A percentile compares a stretch with the other conserved stretches of the same genome.
phyloP scores from a whole-genome alignment of 192 early-diverging fungal genomes.

The Gorgonomyces haynaldii region DNA sequence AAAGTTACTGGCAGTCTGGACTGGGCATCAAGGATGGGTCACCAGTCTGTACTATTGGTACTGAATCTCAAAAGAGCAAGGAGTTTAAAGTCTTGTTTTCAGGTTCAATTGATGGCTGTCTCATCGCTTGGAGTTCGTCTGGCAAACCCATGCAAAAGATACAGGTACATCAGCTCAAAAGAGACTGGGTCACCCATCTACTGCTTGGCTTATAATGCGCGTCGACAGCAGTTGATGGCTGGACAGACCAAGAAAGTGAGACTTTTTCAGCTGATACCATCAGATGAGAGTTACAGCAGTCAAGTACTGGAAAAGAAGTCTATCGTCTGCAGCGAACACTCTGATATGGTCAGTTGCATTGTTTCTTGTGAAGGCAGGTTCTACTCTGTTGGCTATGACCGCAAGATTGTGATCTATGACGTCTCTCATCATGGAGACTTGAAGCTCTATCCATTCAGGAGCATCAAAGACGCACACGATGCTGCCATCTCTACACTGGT shows the following conservation, averaged over 20 bases:
- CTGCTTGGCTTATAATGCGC: constrained; percentile 42
- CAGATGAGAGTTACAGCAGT: constrained; percentile 24
- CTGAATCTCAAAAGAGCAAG: constrained; percentile 19
- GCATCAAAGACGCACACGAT: constrained; percentile 41
- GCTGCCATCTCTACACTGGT: constrained; percentile 54
- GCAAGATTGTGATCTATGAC: constrained; percentile 50
- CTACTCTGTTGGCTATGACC: constrained; percentile 50
- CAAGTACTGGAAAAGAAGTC: constrained; percentile 32
- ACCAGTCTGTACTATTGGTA: constrained; percentile 43
- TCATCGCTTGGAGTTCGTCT: constrained; percentile 41
- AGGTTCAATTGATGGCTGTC: constrained; percentile 37
- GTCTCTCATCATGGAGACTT: constrained; percentile 44
- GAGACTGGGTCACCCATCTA: constrained; percentile 45
- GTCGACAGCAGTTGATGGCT: constrained; percentile 44
- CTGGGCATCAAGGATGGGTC: constrained; percentile 43
- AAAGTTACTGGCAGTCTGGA: constrained; percentile 24
- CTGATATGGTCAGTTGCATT: constrained; percentile 44
- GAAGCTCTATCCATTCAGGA: constrained; percentile 27
- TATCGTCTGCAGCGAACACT: constrained; percentile 32
- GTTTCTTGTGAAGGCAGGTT: constrained; percentile 44
- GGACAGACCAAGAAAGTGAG: constrained; percentile 42
- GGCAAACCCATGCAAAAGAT: constrained; percentile 44
- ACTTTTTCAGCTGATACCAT: constrained; percentile 36
- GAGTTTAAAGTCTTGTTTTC: constrained; percentile 46
- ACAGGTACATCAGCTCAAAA: constrained; percentile 17